phyloP scores from a whole-genome alignment of 495 filamentous ascomycete species.

The Hypoxylon intermedium region DNA sequence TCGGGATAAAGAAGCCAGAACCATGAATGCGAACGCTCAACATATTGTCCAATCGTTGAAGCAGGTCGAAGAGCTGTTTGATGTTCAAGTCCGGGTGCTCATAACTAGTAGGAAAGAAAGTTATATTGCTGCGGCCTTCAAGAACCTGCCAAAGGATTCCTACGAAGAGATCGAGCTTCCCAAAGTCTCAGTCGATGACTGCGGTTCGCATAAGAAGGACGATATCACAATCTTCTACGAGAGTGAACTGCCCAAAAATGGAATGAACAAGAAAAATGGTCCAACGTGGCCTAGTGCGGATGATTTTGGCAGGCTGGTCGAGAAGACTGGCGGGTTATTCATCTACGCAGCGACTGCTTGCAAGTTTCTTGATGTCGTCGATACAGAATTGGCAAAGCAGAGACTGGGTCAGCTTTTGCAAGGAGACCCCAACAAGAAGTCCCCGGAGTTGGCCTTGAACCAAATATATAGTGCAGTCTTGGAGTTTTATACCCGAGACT shows the following conservation, averaged over 20 bases:
- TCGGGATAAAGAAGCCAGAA: conserved; percentile 38
- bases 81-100: conserved; percentile 7
- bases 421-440: not conserved
- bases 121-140: conserved; percentile 5
- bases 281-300: not conserved
- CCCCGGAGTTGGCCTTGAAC: not conserved
- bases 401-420: not conserved
- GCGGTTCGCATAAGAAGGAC: not conserved
- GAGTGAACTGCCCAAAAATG: not conserved
- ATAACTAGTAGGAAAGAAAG: conserved; percentile 18
- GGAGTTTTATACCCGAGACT: not conserved
- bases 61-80: not conserved
- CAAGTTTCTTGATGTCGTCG: not conserved
- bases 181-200: not conserved
- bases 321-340: conserved; percentile 17
- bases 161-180: conserved; percentile 2
- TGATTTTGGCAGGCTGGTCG: conserved; percentile 6
- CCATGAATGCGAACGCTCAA: not conserved
- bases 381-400: not conserved
- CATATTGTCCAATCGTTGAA: not conserved
- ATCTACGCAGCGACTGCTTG: conserved; percentile 22
- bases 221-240: conserved; percentile 12
- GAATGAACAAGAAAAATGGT: not conserved
- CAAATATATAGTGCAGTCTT: conserved; percentile 13
- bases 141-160: not conserved